Evolutionary conservation across 306 rosid species (phyloP), one percentile per base, ranked within the genome.

Genomic region (Astragalus membranaceus): DNA sequence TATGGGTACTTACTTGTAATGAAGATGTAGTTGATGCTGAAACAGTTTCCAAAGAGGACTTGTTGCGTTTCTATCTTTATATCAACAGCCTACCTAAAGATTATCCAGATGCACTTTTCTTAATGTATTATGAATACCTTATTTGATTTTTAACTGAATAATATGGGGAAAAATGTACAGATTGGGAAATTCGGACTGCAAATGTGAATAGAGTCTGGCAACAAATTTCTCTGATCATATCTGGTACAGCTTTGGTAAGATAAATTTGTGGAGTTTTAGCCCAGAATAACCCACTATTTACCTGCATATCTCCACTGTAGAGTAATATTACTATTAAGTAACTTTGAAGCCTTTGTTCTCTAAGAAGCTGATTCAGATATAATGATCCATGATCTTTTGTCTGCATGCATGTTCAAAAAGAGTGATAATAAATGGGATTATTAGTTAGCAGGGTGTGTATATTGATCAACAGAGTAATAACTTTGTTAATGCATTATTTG

Each of bases 1-100:
- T 92, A 29, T 92, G 98, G 98, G 98, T 92, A 53, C 96, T 92
- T 43, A 89, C 98, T 5, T 79, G 96, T 60, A 78, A 82, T 16
- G 93, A 92, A 2, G 98, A 92, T 20, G 93, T 92, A 37, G 93
- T 89, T 4, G 98, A 92, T 70, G 58, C 88, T 2, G 96, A 90
- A 78, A 90, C 96, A 4, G 91, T 86, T 51, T 85, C 91, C 0
- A 82, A 81, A 78, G 96, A 92, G 78, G 98, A 92, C 76, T 74
- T 90, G 75, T 54, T 88, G 73, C 88, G 87, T 3, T 92, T 92
- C 85, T 83, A 88, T 78, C 93, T 88, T 74, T 92, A 89, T 49
- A 78, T 92, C 79, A 88, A 84, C 56, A 82, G 96, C 91, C 70
- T 92, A 46, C 98, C 98, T 16, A 92, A 89, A 78, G 98, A 89